Conservation (phyloP, 257 asterid genomes). For the Solanum rostratum region DNA sequence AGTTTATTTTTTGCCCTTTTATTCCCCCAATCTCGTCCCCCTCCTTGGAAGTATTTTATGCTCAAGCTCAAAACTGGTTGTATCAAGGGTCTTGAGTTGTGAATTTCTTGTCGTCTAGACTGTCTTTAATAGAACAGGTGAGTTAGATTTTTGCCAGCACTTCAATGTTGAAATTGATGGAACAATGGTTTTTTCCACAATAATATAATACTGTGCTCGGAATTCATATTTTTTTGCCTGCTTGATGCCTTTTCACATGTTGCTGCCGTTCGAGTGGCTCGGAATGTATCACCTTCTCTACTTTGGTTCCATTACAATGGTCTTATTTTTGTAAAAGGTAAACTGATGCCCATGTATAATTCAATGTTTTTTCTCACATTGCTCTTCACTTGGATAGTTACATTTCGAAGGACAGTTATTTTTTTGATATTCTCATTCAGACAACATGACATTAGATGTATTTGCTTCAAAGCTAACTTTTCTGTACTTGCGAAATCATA, state of each 20-base stretch:
- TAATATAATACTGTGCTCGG: not conserved
- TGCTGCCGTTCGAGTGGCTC: not conserved
- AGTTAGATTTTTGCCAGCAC: not conserved
- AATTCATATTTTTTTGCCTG: not conserved
- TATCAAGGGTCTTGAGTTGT: not conserved
- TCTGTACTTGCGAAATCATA: not conserved
- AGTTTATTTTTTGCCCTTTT: not conserved
- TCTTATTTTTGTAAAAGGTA: no score
- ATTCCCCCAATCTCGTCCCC: no score
- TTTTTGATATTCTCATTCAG: not conserved
- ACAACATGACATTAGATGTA: not conserved
- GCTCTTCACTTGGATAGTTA: not conserved
- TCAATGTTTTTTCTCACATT: not conserved
- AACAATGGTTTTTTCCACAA: not conserved
- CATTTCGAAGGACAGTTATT: not conserved
- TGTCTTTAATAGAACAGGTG: not conserved
- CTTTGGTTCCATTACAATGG: no score
- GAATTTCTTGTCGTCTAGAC: not conserved
- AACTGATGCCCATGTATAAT: no score
- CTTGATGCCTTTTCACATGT: not conserved
- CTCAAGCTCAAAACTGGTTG: not conserved
- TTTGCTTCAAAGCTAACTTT: not conserved
- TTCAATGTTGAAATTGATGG: not conserved
- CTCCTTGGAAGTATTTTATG: not conserved
- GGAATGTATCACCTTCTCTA: not conserved